These are phyloP conservation scores for Cordyceps cicadae DNA, from an alignment of 2,329 filamentous ascomycete genomes.

Conservation along the genomic window DNA sequence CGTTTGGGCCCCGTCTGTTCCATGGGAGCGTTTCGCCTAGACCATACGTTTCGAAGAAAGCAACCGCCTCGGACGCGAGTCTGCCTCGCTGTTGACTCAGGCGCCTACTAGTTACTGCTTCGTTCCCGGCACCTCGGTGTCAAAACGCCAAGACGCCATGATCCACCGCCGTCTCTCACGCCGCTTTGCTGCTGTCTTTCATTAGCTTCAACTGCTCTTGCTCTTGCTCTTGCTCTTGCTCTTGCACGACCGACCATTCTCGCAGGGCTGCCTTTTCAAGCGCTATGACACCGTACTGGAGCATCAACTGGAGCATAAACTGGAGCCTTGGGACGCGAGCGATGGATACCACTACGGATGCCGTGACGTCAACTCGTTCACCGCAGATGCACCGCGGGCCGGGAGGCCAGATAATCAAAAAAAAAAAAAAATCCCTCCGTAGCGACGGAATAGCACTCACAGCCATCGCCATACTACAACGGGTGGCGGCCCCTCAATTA, in stretches of 20 bases:
- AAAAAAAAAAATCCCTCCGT: not conserved
- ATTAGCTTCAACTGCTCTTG: not conserved
- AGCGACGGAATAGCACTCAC: not conserved
- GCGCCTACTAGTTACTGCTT: not conserved
- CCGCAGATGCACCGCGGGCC: not conserved
- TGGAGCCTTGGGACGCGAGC: conserved; percentile 9
- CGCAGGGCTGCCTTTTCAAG: conserved; percentile 3
- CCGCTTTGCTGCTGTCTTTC: not conserved
- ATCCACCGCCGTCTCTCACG: not conserved
- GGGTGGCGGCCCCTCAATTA: not conserved
- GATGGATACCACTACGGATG: conserved; percentile 6
- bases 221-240: not conserved
- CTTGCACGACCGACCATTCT: not conserved
- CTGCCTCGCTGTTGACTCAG: not conserved
- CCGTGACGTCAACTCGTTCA: conserved; percentile 8
- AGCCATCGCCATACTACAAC: not conserved
- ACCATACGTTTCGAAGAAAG: not conserved
- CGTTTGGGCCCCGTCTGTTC: conserved; percentile 7
- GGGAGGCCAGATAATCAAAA: too few relatives aligned
- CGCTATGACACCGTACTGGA: conserved; percentile 9
- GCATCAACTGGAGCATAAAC: conserved; percentile 6
- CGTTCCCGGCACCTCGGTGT: not conserved
- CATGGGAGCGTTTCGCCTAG: not conserved
- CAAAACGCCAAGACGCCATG: conserved; percentile 6
- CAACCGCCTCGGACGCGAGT: not conserved